Base-by-base conservation (phyloP, 192 early-diverging fungal species). In the Coemansia sp. region DNA sequence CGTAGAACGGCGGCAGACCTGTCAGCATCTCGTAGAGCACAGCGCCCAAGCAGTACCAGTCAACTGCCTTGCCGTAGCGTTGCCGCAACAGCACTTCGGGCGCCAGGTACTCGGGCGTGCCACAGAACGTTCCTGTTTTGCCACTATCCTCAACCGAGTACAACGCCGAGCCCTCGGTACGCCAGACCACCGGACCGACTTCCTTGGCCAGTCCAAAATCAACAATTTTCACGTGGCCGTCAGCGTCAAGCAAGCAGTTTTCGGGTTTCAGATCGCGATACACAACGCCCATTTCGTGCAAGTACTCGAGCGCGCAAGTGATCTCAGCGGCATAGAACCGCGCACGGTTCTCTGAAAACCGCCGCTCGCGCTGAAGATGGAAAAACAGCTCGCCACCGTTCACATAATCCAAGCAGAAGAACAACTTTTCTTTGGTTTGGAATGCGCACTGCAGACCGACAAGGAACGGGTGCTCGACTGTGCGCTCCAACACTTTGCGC, bases 141-240 rank as follows among this genome's bases (percentile, higher is more conserved):
- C 82, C 84, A 21, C 84, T 85, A 42, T 78, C 83, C 26, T 83
- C 64, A 15, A 85, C 79, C 19, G 74, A 82, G 28, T 78, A 78
- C 57, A 80, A 55, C 10, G 77, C 62, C 3, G 77, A 74, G 14
- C 77, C 77, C 81, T 91, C 95, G 87, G 97, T 70, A 95, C 97
- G 84, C 97, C 72, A 80, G 31, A 67, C 77, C 17, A 80, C 68
- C 4, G 77, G 77, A 0, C 77, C 77, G 37, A 89, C 87, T 38
- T 89, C 93, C 71, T 97, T 97, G 26, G 87, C 86, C 7, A 97
- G 81, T 8, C 96, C 96, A 84, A 97, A 98, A 78, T 98, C 96
- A 9, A 95, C 92, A 64, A 98, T 95, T 69, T 97, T 97, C 31
- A 98, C 83, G 34, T 85, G 87, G 47, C 89, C 88, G 10, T 85